Base-by-base conservation (phyloP, 2,329 filamentous ascomycete genomes). In the Orbilia quercus region DNA sequence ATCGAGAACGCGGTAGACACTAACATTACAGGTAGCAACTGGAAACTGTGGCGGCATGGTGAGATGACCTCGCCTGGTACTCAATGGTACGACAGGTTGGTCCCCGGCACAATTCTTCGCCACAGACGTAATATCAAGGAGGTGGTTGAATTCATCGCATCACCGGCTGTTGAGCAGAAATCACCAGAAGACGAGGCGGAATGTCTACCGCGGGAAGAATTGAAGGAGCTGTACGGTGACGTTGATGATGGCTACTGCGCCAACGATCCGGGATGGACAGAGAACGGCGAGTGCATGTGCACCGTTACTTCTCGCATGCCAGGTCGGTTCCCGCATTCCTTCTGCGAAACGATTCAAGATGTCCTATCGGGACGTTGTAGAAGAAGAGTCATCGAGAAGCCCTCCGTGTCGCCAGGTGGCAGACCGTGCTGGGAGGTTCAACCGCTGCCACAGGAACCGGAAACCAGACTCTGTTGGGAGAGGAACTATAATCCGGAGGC, bases 211-310 rank as follows among this genome's bases (percentile, higher is more conserved):
- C 48, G 7, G 18, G 42, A 23, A 23, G 47, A 31, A 36, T 7
- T 31, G 31, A 63, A 54, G 31, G 22, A 12, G 2, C 12, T 31
- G 16, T 50, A 64, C 23, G 66, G 66, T 12, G 28, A 60, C n/a
- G 47, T 72, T 18, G 54, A 72, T 31, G 28, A 4, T 12, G 67
- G 67, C 5, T 53, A 72, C 40, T 72, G 67, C 59, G 53, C 67
- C n/a, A 47, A 40, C 6, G 38, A 45, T 40, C n/a, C n/a, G 11
- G 45, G 40, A 12, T 72, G 67, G 67, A 40, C 14, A 2, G 67
- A 72, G 44, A n/a, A n/a, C 31, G 67, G 67, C 6, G 28, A 44
- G 28, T 72, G 67, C 34, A 72, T 72, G 67, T 72, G 67, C 16
- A 65, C 67, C 38, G 28, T 72, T 20, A 72, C 67, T 18, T 65